Evolutionary conservation across 192 early-diverging fungal species (phyloP).

Genomic region (Backusella liffmaniae): DNA sequence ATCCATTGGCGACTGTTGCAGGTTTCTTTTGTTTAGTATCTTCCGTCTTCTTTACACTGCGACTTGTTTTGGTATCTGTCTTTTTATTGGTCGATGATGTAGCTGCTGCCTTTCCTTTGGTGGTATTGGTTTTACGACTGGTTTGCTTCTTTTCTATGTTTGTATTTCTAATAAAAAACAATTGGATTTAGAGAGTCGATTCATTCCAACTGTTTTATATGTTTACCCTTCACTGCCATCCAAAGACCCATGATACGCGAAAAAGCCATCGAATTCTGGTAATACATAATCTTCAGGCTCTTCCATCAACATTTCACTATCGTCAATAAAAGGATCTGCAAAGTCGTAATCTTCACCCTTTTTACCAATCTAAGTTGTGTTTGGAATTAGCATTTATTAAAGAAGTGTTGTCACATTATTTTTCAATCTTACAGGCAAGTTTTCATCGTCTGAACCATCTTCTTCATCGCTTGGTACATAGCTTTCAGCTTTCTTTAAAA

Average conservation of each 20-base stretch:
- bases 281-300: constrained; percentile 19
- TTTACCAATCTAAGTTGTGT: background rate
- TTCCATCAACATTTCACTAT: constrained; percentile 51
- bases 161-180: constrained; percentile 2
- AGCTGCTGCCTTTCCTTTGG: background rate
- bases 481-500: background rate
- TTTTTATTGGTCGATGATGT: background rate
- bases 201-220: background rate
- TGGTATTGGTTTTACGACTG: background rate
- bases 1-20: background rate
- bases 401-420: background rate
- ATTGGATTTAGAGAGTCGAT: background rate
- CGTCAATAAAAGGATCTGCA: constrained; percentile 60
- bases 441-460: constrained; percentile 11
- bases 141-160: background rate
- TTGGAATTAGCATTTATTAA: background rate
- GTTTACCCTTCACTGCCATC: constrained; percentile 29
- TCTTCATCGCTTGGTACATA: constrained; percentile 12
- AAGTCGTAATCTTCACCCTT: constrained; percentile 46
- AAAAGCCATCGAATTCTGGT: constrained; percentile 46
- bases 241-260: constrained; percentile 49
- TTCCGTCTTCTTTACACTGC: background rate
- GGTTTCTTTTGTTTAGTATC: constrained; percentile 9
- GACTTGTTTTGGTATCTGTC: background rate
- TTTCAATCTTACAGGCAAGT: background rate